Evolutionary conservation across 257 asterid species (phyloP).

Genomic region (Petunia axillaris): DNA sequence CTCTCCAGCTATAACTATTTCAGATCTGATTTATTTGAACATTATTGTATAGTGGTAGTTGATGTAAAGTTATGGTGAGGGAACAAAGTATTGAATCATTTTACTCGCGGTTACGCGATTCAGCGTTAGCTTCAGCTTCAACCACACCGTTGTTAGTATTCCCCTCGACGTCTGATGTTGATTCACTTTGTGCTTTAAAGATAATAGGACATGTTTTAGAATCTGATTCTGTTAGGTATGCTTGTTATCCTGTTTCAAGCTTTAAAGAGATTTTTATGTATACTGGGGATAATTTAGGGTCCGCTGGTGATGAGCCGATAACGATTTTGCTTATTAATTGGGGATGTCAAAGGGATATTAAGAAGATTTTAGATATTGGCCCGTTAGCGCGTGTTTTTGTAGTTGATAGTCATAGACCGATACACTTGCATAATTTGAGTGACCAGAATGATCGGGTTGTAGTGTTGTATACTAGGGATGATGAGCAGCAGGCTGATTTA

Average conservation of each 20-base stretch:
- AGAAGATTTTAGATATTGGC: slow-evolving; percentile 61
- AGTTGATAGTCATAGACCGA: slow-evolving; percentile 96
- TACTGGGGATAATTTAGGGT: slow-evolving; percentile 61
- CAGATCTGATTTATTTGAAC: slow-evolving; percentile 16
- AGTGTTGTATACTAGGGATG: slow-evolving; percentile 80
- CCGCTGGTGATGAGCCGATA: slow-evolving; percentile 61
- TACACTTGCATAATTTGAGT: slow-evolving; percentile 88
- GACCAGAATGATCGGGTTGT: slow-evolving; percentile 75
- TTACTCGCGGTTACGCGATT: slow-evolving; percentile 61
- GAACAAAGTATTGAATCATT: slow-evolving; percentile 77
- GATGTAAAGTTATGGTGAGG: slow-evolving; percentile 63
- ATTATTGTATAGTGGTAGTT: neutral
- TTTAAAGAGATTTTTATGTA: slow-evolving; percentile 87
- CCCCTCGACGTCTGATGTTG: slow-evolving; percentile 95
- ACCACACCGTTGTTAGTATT: slow-evolving; percentile 75
- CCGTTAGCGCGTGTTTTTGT: slow-evolving; percentile 74
- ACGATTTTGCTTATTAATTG: slow-evolving; percentile 87
- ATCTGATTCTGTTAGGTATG: slow-evolving; percentile 92
- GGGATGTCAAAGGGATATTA: slow-evolving; percentile 97
- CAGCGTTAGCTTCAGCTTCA: slow-evolving; percentile 71
- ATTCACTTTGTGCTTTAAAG: slow-evolving; percentile 87
- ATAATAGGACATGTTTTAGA: slow-evolving; percentile 85
- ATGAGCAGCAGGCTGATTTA: slow-evolving; percentile 82
- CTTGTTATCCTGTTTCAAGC: slow-evolving; percentile 93
- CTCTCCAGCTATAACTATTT: neutral